These are phyloP conservation scores for Coemansia sp. DNA, from an alignment of 192 early-diverging fungal genomes.

Conservation along the genomic window DNA sequence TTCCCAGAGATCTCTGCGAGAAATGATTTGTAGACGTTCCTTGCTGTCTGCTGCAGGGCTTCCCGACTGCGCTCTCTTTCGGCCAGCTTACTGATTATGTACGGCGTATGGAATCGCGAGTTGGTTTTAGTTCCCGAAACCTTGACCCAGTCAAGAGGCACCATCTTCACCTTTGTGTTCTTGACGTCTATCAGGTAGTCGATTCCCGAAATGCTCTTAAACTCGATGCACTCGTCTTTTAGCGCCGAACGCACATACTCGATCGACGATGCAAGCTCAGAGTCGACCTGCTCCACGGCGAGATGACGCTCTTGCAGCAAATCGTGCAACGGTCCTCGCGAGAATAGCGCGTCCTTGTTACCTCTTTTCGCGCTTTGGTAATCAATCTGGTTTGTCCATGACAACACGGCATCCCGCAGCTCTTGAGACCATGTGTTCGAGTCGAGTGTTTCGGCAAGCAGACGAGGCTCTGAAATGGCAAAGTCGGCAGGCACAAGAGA, in stretches of 20 bases:
- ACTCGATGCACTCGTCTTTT: slow-evolving; percentile 56
- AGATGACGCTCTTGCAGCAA: slow-evolving; percentile 50
- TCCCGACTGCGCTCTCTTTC: slow-evolving; percentile 62
- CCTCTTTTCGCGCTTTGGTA: slow-evolving; percentile 49
- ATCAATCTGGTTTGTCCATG: slow-evolving; percentile 51
- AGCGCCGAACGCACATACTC: slow-evolving; percentile 54
- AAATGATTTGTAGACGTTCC: slow-evolving; percentile 66
- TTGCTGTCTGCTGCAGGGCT: slow-evolving; percentile 63
- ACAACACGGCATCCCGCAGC: slow-evolving; percentile 33
- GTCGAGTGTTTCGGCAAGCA: slow-evolving; percentile 29
- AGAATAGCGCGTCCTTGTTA: slow-evolving; percentile 62
- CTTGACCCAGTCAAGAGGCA: slow-evolving; percentile 74
- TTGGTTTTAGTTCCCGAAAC: slow-evolving; percentile 54
- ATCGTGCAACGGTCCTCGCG: slow-evolving; percentile 54
- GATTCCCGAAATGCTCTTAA: slow-evolving; percentile 63
- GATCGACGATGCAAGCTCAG: slow-evolving; percentile 57
- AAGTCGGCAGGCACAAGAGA: slow-evolving; percentile 11
- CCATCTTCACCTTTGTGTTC: slow-evolving; percentile 53
- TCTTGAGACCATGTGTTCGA: slow-evolving; percentile 45
- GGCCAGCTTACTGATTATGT: slow-evolving; percentile 60
- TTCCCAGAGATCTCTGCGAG: slow-evolving; percentile 57
- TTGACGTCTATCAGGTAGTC: slow-evolving; percentile 80
- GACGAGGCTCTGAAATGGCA: slow-evolving; percentile 21
- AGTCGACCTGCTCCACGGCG: slow-evolving; percentile 58
- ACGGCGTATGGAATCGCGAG: slow-evolving; percentile 34